Base-by-base conservation (phyloP, 192 early-diverging fungal genomes). In the Rhizophagus sp. region DNA sequence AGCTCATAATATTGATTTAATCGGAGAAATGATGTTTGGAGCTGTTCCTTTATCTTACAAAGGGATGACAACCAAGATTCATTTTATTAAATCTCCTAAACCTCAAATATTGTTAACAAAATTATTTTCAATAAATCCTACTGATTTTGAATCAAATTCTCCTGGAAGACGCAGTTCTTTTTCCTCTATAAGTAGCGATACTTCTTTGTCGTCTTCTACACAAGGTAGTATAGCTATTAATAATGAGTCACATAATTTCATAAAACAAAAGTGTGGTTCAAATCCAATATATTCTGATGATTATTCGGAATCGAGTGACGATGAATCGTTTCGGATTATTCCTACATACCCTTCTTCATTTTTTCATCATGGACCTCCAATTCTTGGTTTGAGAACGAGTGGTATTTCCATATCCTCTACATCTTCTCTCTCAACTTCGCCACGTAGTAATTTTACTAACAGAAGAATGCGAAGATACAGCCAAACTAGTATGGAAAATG, bases 401-500 rank as follows among this genome's bases (percentile, higher is more conserved):
- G 57, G 74, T 47, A 36, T 57, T 62, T 79, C 83, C 3, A 25
- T 77, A n/a, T 47, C 41, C 5, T 66, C 75, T 22, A 66, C 75
- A 9, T 66, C 34, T 11, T 77, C 75, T 63, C 41, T 49, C 27
- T 77, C 75, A 11, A 77, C 75, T 41, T 66, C 63, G n/a, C 44
- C 82, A 57, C 78, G 85, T 41, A 82, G 71, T 15, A 81, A 81
- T 12, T 87, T 88, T 34, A 82, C 80, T 70, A 77, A 78, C 15
- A 81, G 85, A 44, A 79, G 89, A 63, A 76, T 82, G 4, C 74
- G 86, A 12, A 79, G 87, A n/a, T 87, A 84, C 25, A 90, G 87
- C 77, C 86, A 88, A 52, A 90, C 89, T 8, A 88, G 86, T 72
- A 84, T 90, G 83, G 89, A 90, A 73, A 87, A 88, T 52, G 89